A percentile compares a stretch with the other conserved stretches of the same genome.
phyloP scores from a whole-genome alignment of 1,284 basidiomycete species.

The Sanghuangporus baumii region DNA sequence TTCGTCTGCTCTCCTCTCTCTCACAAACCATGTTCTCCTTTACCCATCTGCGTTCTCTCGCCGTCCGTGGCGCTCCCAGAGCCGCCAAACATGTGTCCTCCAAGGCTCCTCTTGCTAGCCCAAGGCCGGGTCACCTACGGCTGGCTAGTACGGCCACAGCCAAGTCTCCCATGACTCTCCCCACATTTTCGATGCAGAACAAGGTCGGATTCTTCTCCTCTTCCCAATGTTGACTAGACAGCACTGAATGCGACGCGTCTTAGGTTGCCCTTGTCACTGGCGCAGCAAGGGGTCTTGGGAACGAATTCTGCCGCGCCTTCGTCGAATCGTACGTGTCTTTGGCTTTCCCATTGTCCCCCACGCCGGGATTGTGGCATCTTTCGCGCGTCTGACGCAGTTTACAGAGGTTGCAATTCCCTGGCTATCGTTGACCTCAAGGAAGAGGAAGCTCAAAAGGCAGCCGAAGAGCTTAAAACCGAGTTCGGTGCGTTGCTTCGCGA shows the following conservation, averaged over 20 bases:
- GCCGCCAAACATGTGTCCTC: not conserved
- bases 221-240: not conserved
- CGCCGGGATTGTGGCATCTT: not conserved
- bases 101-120: not conserved
- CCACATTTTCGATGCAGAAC: slow-evolving; percentile 61
- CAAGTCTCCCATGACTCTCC: slow-evolving; percentile 37
- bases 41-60: not conserved
- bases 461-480: slow-evolving; percentile 62
- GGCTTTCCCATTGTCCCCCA: not conserved
- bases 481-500: slow-evolving; percentile 35
- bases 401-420: slow-evolving; percentile 74
- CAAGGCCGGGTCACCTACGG: not conserved
- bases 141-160: slow-evolving; percentile 18
- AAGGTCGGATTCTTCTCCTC: slow-evolving; percentile 41
- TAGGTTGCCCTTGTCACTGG: slow-evolving; percentile 94
- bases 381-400: slow-evolving; percentile 3
- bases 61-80: not conserved
- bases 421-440: slow-evolving; percentile 84
- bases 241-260: not conserved
- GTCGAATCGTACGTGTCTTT: slow-evolving; percentile 63
- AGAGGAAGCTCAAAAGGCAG: slow-evolving; percentile 67
- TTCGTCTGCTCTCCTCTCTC: not conserved
- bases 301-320: slow-evolving; percentile 87
- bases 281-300: slow-evolving; percentile 84
- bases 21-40: not conserved